Evolutionary conservation across 371 early-diverging fungal species (phyloP).

Genomic region (Mortierella sp.): DNA sequence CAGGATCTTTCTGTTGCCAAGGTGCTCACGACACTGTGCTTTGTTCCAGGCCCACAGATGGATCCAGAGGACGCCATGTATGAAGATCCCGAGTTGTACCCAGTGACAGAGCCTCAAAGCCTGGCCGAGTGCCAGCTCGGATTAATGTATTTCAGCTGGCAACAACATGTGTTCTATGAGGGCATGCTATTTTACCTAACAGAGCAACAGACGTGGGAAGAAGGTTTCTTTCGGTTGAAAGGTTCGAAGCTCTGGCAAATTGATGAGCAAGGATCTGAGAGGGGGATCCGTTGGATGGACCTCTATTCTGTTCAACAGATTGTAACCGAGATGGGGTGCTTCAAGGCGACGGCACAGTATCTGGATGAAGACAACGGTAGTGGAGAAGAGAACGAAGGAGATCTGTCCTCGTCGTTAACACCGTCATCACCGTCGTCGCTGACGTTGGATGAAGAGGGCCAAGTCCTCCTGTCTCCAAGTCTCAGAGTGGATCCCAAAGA

Average conservation of each 20-base stretch:
- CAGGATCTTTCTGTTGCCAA: slow-evolving; percentile 12
- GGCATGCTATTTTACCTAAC: slow-evolving; percentile 26
- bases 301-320: slow-evolving; percentile 14
- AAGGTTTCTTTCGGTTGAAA: slow-evolving; percentile 20
- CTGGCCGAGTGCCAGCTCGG: slow-evolving; percentile 31
- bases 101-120: slow-evolving; percentile 26
- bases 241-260: slow-evolving; percentile 37
- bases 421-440: background rate
- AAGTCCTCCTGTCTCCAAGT: background rate
- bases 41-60: slow-evolving; percentile 31
- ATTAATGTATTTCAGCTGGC: slow-evolving; percentile 31
- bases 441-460: background rate
- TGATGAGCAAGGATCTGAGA: background rate
- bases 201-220: slow-evolving; percentile 8
- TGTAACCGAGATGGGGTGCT: slow-evolving; percentile 5
- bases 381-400: background rate
- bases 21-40: slow-evolving; percentile 25
- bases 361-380: background rate
- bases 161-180: slow-evolving; percentile 1
- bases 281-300: slow-evolving; percentile 18
- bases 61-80: slow-evolving; percentile 34
- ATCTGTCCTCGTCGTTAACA: no score
- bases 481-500: background rate
- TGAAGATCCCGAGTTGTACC: slow-evolving; percentile 13
- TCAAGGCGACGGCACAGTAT: slow-evolving; percentile 6